Conservation (phyloP, 768 basidiomycete species). For the Pulveroboletus frians region DNA sequence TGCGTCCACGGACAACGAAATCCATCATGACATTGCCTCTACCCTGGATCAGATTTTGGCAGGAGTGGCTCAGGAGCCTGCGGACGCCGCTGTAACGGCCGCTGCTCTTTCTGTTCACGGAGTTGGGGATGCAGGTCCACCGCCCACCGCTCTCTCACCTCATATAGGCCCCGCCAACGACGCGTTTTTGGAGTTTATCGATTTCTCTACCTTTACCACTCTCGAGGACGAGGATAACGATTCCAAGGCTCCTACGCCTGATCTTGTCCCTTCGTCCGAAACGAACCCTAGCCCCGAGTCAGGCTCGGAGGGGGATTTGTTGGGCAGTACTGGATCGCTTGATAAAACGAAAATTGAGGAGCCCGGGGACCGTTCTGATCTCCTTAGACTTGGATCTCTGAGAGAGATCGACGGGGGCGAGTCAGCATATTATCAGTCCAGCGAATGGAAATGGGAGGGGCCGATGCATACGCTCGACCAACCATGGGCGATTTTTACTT, state of each 20-base stretch:
- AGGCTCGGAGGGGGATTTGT: constrained; percentile 54
- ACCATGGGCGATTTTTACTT: constrained; percentile 65
- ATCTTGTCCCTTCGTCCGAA: constrained; percentile 63
- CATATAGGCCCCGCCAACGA: constrained; percentile 34
- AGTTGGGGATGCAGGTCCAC: constrained; percentile 28
- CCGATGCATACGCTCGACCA: constrained; percentile 60
- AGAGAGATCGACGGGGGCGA: constrained; percentile 76
- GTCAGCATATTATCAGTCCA: constrained; percentile 53
- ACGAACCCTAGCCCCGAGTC: constrained; percentile 77
- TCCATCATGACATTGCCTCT: constrained; percentile 47
- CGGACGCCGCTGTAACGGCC: constrained; percentile 28
- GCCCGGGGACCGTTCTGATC: constrained; percentile 37
- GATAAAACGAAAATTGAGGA: constrained; percentile 55
- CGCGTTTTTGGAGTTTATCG: constrained; percentile 51
- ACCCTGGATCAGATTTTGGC: constrained; percentile 62
- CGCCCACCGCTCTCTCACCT: constrained; percentile 31
- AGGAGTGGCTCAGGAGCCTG: constrained; percentile 42
- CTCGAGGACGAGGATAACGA: constrained; percentile 53
- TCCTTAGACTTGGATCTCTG: constrained; percentile 54
- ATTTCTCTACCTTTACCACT: constrained; percentile 58
- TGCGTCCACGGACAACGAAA: constrained; percentile 35
- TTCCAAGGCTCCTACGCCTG: constrained; percentile 71
- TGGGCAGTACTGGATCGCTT: constrained; percentile 40
- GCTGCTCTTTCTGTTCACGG: constrained; percentile 25
- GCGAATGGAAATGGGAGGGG: constrained; percentile 71